phyloP scores from a whole-genome alignment of 2,329 filamentous ascomycete genomes.

The Ophiostoma ulmi region DNA sequence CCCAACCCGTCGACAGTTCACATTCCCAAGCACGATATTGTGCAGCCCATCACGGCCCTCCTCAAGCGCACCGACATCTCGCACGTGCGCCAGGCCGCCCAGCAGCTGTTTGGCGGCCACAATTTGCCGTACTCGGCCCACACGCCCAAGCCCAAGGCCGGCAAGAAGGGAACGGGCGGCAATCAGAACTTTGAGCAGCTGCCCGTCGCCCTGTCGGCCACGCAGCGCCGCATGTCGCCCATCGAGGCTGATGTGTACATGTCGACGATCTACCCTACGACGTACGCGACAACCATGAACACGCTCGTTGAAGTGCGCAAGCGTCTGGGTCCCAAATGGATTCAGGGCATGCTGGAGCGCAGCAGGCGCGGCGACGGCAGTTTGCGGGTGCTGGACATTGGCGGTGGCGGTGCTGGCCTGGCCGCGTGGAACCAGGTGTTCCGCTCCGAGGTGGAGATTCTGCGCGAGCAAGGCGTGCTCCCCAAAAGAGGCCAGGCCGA shows the following conservation, averaged over 20 bases:
- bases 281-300: constrained; percentile 63
- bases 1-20: constrained; percentile 68
- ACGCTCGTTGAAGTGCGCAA: constrained; percentile 68
- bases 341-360: constrained; percentile 57
- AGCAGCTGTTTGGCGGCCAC: constrained; percentile 68
- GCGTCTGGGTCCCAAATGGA: constrained; percentile 65
- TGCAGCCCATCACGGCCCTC: constrained; percentile 63
- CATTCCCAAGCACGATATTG: constrained; percentile 65
- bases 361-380: constrained; percentile 50
- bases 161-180: constrained; percentile 32
- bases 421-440: constrained; percentile 74
- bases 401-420: constrained; percentile 66
- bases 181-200: constrained; percentile 52
- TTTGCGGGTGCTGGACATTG: constrained; percentile 65
- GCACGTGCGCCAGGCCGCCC: constrained; percentile 69
- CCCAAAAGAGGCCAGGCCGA: constrained; percentile 42
- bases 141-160: constrained; percentile 46
- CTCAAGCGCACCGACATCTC: constrained; percentile 63
- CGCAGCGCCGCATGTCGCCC: constrained; percentile 62
- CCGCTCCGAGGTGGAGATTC: constrained; percentile 72
- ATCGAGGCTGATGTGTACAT: constrained; percentile 72
- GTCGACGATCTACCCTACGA: constrained; percentile 62
- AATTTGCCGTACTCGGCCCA: constrained; percentile 72
- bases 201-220: constrained; percentile 58
- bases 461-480: constrained; percentile 58